These are phyloP conservation scores for Dissophora globulifera DNA, from an alignment of 192 early-diverging fungal species.

Conservation along the genomic window DNA sequence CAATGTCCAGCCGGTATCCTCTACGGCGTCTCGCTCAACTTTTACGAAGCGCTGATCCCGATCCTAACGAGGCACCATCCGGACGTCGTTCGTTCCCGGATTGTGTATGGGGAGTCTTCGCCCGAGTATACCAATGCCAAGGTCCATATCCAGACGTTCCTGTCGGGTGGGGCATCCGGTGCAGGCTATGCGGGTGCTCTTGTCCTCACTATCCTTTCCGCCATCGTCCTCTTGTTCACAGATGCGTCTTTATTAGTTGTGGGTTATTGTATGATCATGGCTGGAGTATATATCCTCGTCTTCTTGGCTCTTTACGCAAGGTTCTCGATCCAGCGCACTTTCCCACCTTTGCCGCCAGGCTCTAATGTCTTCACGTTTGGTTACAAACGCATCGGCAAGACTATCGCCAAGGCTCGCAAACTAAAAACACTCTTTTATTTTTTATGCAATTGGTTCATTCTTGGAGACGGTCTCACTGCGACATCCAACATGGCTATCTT, in stretches of 20 bases:
- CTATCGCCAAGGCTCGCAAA: conserved; percentile 55
- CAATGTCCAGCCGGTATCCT: conserved; percentile 26
- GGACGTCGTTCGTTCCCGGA: conserved; percentile 20
- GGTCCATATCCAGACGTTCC: conserved; percentile 35
- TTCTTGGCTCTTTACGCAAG: conserved; percentile 42
- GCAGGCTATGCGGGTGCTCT: conserved; percentile 47
- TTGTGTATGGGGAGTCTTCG: conserved; percentile 22
- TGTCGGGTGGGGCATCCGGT: conserved; percentile 53
- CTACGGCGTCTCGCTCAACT: conserved; percentile 30
- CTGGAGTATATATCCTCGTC: conserved; percentile 55
- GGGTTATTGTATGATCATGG: conserved; percentile 44
- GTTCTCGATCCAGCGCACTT: conserved; percentile 44
- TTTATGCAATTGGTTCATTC: conserved; percentile 75
- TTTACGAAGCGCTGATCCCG: conserved; percentile 62
- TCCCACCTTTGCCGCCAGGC: conserved; percentile 61
- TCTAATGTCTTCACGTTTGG: conserved; percentile 52
- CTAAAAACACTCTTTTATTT: conserved; percentile 69
- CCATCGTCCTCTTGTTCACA: conserved; percentile 31
- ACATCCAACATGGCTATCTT: conserved; percentile 65
- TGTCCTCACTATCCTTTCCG: conserved; percentile 44
- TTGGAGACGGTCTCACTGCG: conserved; percentile 71
- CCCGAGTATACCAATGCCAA: conserved; percentile 28
- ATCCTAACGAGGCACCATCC: conserved; percentile 53
- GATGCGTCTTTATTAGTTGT: conserved; percentile 33
- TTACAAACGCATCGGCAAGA: conserved; percentile 50